A percentile compares a stretch with the other conserved stretches of the same genome.
Conservation (phyloP, 2,329 filamentous ascomycete genomes). For the Rhynchosporium agropyri region DNA sequence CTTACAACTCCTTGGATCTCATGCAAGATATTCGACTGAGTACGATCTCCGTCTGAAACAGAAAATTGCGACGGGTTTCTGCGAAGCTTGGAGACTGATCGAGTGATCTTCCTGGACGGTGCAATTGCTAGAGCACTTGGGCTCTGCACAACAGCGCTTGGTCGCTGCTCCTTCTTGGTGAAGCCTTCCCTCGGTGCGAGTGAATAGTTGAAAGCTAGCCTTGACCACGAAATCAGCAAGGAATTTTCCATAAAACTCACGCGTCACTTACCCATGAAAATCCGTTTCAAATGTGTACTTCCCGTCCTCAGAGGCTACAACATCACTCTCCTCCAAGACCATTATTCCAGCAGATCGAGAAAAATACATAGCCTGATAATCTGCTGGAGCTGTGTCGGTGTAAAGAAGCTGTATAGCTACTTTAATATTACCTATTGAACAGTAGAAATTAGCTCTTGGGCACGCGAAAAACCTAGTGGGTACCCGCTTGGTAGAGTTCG, state of each 20-base stretch:
- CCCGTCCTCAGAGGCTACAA: too few relatives aligned
- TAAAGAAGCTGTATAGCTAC: slow-evolving; percentile 8
- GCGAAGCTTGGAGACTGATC: not conserved
- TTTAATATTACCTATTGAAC: not conserved
- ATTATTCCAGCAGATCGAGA: not conserved
- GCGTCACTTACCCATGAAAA: slow-evolving; percentile 6
- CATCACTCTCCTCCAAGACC: not conserved
- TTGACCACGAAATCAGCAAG: not conserved
- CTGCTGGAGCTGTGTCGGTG: slow-evolving; percentile 2
- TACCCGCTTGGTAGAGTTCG: slow-evolving; percentile 3
- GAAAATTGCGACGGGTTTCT: slow-evolving; percentile 6
- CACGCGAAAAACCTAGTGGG: too few relatives aligned
- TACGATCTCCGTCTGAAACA: slow-evolving; percentile 12
- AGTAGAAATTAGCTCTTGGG: not conserved
- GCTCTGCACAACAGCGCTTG: not conserved
- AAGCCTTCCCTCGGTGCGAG: not conserved
- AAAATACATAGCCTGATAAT: slow-evolving; percentile 12
- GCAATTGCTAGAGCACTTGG: not conserved
- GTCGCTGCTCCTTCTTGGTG: not conserved
- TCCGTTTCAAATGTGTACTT: slow-evolving; percentile 8
- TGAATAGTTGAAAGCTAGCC: slow-evolving; percentile 7
- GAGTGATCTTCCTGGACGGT: not conserved
- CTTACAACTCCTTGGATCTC: not conserved
- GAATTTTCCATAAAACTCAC: not conserved
- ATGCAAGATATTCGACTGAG: not conserved